Base-by-base conservation (phyloP, 441 rosid species). In the Rhodomyrtus psidioides region DNA sequence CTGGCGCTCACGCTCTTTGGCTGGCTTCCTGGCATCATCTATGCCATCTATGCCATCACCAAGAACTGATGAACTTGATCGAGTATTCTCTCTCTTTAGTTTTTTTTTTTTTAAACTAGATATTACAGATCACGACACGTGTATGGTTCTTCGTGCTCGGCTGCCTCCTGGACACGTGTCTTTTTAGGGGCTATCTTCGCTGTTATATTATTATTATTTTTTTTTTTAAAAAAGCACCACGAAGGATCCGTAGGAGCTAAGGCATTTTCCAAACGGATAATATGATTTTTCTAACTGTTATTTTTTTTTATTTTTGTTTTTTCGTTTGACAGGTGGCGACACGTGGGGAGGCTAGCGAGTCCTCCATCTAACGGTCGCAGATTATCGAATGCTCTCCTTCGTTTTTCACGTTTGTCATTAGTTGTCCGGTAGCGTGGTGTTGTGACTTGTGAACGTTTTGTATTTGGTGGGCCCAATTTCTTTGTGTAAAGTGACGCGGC, bases 1-100 rank as follows among this genome's bases (percentile, higher is more conserved):
- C 21, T 57, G 15, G 7, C 82, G 44, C 87, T 86, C 26, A 82
- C 87, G 5, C 53, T 86, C 55, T 53, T 86, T 12, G 87, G 87
- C 24, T 86, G 84, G 81, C 23, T 86, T 82, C 87, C 87, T 4
- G 87, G 87, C 9, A 62, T 86, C 56, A 53, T 86, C 42, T 86
- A 86, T 28, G 87, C 87, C 28, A 26, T 86, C 57, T 86, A 82
- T 39, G 82, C 12, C 84, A 82, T 86, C 58, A 86, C 87, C 65
- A 86, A 86, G 82, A 15, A 26, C 7, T 42, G 39, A 49, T 42
- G 39, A 27, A 16, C 42, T 62, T 16, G 0, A 62, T 4, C 30
- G 42, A 9, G 49, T 59, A 27, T 30, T 30, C 26, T 30, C 39
- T 60, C 42, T 4, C 53, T 51, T 10, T 49, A 10, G 12, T 49